A percentile compares a stretch with the other conserved stretches of the same genome.
Conservation (phyloP, 768 basidiomycete species). For the Termitomyces sp. region DNA sequence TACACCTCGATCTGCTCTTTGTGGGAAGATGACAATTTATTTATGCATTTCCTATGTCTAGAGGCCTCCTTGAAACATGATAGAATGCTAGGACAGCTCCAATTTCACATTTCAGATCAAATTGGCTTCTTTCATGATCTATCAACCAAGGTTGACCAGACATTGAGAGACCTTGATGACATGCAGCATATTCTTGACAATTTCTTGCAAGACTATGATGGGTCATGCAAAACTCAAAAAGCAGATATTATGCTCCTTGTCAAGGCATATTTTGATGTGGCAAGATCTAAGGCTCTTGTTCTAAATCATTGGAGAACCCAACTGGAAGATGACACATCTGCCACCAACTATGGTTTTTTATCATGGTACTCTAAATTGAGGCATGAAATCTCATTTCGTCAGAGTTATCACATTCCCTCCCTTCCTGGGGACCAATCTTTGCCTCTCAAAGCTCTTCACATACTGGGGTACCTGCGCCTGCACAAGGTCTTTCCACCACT, state of each 20-base stretch:
- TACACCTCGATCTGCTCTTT: no score
- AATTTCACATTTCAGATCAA: no score
- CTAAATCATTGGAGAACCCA: no score
- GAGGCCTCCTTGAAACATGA: no score
- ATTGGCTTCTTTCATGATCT: background rate
- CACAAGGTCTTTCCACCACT: background rate
- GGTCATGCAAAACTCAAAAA: background rate
- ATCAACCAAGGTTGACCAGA: background rate
- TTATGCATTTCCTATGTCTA: no score
- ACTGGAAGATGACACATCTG: no score
- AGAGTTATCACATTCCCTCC: background rate
- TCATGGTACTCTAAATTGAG: background rate
- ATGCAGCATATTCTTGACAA: background rate
- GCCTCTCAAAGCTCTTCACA: background rate
- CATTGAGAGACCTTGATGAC: slow-evolving; percentile 3
- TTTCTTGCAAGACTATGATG: background rate
- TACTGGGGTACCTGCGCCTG: slow-evolving; percentile 1
- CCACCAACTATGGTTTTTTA: background rate
- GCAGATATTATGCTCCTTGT: background rate
- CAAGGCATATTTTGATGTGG: background rate
- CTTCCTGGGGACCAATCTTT: background rate
- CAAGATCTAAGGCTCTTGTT: no score
- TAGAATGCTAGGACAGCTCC: no score
- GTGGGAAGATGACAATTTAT: background rate
- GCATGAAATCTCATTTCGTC: no score